phyloP scores from a whole-genome alignment of 768 basidiomycete species.

The Kondoa malvinella region DNA sequence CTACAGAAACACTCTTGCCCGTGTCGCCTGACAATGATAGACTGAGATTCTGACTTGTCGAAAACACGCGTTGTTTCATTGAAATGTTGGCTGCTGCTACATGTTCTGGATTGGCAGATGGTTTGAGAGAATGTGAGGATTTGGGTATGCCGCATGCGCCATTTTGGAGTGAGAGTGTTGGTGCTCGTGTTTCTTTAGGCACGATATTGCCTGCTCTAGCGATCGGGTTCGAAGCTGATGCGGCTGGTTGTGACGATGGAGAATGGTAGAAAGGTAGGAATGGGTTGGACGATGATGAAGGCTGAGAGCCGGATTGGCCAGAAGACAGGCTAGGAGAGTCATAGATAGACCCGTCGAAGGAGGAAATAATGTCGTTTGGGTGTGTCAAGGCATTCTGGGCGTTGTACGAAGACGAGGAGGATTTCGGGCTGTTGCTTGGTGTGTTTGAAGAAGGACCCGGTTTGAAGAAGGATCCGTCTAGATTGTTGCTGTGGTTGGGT shows the following conservation, averaged over 20 bases:
- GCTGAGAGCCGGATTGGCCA: not conserved
- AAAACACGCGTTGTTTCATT: not conserved
- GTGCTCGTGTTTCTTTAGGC: not conserved
- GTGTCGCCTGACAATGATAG: not conserved
- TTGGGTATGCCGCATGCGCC: constrained; percentile 2
- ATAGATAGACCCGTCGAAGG: not conserved
- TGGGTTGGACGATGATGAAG: not conserved
- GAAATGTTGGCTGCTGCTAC: not conserved
- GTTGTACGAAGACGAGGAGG: not conserved
- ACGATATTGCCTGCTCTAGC: not conserved
- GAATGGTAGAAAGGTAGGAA: constrained; percentile 3
- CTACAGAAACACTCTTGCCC: not conserved
- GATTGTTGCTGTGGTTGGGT: not conserved
- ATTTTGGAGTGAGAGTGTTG: not conserved
- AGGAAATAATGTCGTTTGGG: not conserved
- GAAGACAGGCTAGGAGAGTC: not conserved
- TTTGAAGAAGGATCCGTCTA: not conserved
- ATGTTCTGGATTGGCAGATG: not conserved
- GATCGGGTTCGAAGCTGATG: not conserved
- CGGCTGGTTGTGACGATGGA: not conserved
- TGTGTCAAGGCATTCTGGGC: not conserved
- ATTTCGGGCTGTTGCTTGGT: not conserved
- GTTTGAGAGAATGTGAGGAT: not conserved
- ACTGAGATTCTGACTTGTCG: not conserved
- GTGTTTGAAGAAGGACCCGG: not conserved